These are phyloP conservation scores for Phytophthora macrochlamydospora DNA, from an alignment of 352 stramenopile genomes.

Conservation along the genomic window DNA sequence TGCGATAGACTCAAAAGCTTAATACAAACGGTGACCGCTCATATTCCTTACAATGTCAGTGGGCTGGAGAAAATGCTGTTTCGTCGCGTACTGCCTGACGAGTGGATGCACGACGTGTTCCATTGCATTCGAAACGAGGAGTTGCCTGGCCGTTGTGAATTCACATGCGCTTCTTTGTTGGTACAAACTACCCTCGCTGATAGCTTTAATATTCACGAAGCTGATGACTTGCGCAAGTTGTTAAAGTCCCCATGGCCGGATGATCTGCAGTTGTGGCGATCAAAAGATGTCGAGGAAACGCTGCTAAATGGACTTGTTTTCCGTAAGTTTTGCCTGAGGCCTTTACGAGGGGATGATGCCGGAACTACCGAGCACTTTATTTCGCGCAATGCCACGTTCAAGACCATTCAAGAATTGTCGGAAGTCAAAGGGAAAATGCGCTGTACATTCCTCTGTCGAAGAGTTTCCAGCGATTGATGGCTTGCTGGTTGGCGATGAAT, in stretches of 20 bases:
- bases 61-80: constrained; percentile 9
- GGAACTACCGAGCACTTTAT: neutral
- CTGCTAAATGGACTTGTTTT: constrained; percentile 9
- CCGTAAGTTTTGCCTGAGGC: constrained; percentile 10
- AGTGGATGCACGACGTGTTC: constrained; percentile 13
- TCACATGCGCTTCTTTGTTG: constrained; percentile 17
- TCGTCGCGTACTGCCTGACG: constrained; percentile 5
- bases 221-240: constrained; percentile 4
- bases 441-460: constrained; percentile 38
- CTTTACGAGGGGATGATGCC: neutral
- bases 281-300: constrained; percentile 9
- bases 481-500: constrained; percentile 23
- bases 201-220: constrained; percentile 2
- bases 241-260: constrained; percentile 4
- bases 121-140: constrained; percentile 6
- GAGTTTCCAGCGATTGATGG: constrained; percentile 36
- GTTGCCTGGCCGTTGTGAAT: neutral
- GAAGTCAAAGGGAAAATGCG: constrained; percentile 30
- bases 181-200: constrained; percentile 11
- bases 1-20: neutral
- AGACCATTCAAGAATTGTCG: constrained; percentile 27
- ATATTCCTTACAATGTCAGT: constrained; percentile 3
- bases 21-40: constrained; percentile 1
- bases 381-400: constrained; percentile 17
- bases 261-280: constrained; percentile 13